Evolutionary conservation across 177 flowering plant genomes (phyloP).

Genomic region (Telopea speciosissima): DNA sequence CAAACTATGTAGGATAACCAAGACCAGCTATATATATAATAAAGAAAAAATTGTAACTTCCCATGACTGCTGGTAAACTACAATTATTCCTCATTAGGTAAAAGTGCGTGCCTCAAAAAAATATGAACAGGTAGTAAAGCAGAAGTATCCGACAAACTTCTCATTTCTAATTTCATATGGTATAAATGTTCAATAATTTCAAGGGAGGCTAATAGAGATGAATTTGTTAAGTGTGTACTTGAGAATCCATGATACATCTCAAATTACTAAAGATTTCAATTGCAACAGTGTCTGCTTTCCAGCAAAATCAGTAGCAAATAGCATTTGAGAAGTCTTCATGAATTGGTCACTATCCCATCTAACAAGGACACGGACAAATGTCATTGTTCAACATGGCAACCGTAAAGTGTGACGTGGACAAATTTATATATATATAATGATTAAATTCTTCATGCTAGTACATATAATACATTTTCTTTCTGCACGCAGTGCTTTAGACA

Average conservation of each 20-base stretch:
- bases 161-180: neutral
- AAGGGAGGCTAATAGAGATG: neutral
- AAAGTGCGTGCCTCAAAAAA: neutral
- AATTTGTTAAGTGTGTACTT: neutral
- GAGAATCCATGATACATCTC: neutral
- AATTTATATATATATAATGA: too few species aligned
- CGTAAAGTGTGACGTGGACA: too few species aligned
- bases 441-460: too few species aligned
- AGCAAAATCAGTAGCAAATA: neutral
- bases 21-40: neutral
- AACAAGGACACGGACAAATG: too few species aligned
- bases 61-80: neutral
- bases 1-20: neutral
- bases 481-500: too few species aligned
- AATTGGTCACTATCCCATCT: too few species aligned
- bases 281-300: neutral
- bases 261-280: too few species aligned
- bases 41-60: neutral
- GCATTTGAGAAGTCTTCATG: neutral
- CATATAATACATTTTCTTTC: too few species aligned
- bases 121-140: neutral
- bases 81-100: neutral
- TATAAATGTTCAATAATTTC: neutral
- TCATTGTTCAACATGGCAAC: too few species aligned
- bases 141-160: neutral